Base-by-base conservation (phyloP, 2,329 filamentous ascomycete genomes). In the Penicillium sp. region DNA sequence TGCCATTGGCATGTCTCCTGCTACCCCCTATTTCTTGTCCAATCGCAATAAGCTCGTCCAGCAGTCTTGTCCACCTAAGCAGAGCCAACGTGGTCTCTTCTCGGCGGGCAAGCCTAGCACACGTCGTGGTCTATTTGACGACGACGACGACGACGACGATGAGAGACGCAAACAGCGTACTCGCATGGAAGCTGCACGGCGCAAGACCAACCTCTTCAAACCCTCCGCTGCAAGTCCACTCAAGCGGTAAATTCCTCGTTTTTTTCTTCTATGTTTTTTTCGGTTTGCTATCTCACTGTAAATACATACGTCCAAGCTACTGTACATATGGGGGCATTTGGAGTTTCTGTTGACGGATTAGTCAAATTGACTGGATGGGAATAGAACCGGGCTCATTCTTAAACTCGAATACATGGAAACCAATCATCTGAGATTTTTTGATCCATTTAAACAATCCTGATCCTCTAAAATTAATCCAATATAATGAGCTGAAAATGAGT, bases 121-220 rank as follows among this genome's bases (percentile, higher is more conserved):
- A 38, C 38, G 10, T 18, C 49, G 28, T 47, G 36, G 47, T 29
- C 39, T 58, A 8, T 54, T 56, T 21, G 53, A 58, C 9, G 64
- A 60, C 1, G 57, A 59, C 38, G 67, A n/a, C n/a, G n/a, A n/a
- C n/a, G n/a, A 70, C 5, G 65, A 66, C 42, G 68, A 73, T 33
- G 55, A 62, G 1, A 68, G 69, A 38, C 67, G 70, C 21, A 66
- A 68, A 16, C 76, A 88, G 50, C 74, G 84, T 56, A 79, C 83
- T 71, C 79, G 85, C 44, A 74, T 92, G 55, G 84, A 89, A 79
- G 84, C 86, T 10, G 88, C 87, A 0, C 79, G 88, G 55, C 80
- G 89, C 55, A 90, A 89, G 81, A 93, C 87, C 65, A 69, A 90
- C 70, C 87, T 89, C 65, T 90, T 86, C 75, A 87, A 87, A 29